Evolutionary conservation across 768 basidiomycete species (phyloP), one percentile per base, ranked within the genome.

Genomic region (Exsudoporus frostii): DNA sequence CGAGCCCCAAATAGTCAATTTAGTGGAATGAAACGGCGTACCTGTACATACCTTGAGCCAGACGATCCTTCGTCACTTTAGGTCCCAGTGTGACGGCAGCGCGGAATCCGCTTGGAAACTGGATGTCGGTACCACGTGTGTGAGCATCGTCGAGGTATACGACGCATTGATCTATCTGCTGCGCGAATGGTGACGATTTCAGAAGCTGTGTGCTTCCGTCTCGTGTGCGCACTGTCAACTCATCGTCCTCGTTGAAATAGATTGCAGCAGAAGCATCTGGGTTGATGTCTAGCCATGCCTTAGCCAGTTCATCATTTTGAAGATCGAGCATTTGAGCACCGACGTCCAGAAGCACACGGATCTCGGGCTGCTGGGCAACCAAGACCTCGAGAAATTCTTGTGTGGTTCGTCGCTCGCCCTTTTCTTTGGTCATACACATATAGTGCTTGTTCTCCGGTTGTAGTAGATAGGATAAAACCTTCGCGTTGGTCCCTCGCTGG

Each of bases 321-420:
- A 80, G 65, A 40, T 83, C 80, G 9, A 83, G 65, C 66, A 83
- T 77, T 54, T 83, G 81, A 0, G 81, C 81, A 4, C 81, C 82
- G 13, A 83, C 80, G 40, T 83, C 81, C 15, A 83, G 63, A 19
- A 83, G 62, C 7, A 82, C 79, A 22, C 70, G 70, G 25, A 81
- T 68, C n/a, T 67, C 61, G 4, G 73, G 74, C 1, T 49, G 48
- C 54, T 77, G 71, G 1, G 50, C n/a, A 11, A 70, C 67, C 4
- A 83, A 15, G 19, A 66, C 47, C 1, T 58, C 11, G 19, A 79
- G 54, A 53, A 70, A 48, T 11, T 58, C 19, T 0, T 13, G 4
- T 0, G 69, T 51, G 7, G 38, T 56, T 24, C 49, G 56, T n/a
- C 67, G 56, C 13, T 45, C 38, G 11, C 68, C 59, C 8, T 48